These are phyloP conservation scores for Nakaseomyces kungkrabaensis DNA, from an alignment of 1,139 yeast genomes.

Conservation along the genomic window DNA sequence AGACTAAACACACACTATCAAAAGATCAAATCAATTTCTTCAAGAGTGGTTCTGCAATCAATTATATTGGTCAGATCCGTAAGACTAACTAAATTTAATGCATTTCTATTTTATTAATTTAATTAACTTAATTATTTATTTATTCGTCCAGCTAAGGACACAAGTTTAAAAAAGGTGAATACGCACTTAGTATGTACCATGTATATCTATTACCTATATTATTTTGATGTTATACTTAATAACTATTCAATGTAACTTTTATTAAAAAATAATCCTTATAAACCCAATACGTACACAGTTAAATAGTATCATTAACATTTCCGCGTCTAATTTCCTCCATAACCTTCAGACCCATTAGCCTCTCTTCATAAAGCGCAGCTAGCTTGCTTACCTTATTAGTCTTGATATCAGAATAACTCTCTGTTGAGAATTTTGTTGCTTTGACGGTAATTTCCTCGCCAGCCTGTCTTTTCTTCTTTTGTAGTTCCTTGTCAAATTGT, in stretches of 20 bases:
- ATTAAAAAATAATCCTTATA: too few species aligned
- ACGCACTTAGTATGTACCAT: neutral
- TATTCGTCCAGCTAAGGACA: neutral
- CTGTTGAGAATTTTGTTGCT: conserved; percentile 20
- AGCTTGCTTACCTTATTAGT: conserved; percentile 46
- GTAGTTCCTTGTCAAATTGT: conserved; percentile 25
- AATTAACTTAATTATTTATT: neutral
- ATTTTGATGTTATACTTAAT: neutral
- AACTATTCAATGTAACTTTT: neutral
- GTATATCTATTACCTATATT: neutral
- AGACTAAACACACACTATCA: conserved; percentile 91
- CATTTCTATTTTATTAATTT: neutral
- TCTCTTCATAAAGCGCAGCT: conserved; percentile 47
- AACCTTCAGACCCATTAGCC: conserved; percentile 43
- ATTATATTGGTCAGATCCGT: conserved; percentile 66
- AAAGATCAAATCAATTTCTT: conserved; percentile 91
- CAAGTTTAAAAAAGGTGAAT: neutral
- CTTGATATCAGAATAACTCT: conserved; percentile 40
- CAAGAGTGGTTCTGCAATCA: conserved; percentile 95
- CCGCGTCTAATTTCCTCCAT: conserved; percentile 28
- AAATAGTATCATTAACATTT: neutral
- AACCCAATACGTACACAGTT: neutral
- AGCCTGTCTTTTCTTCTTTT: conserved; percentile 16
- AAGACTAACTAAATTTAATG: conserved; percentile 14
- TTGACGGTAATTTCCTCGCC: conserved; percentile 12